Percentiles rank a stretch among this genome's conserved stretches.
Conservation (phyloP, 768 basidiomycete species). For the Hydnum rufescens region DNA sequence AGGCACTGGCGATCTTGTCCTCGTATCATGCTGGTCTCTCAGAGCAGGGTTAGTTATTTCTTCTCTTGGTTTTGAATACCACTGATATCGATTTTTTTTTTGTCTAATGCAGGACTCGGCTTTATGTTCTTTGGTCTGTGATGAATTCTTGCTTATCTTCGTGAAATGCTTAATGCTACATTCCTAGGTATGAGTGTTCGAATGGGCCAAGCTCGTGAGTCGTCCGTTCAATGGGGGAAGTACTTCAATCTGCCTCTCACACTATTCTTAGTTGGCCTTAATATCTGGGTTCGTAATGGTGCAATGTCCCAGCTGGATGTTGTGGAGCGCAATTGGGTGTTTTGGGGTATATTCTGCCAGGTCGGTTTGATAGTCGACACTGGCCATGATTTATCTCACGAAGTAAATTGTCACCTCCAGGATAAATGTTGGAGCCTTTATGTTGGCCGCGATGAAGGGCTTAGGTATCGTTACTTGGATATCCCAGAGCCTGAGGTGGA, state of each 20-base stretch:
- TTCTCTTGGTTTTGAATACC: background rate
- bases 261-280: background rate
- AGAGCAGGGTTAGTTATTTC: background rate
- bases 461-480: background rate
- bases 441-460: slow-evolving; percentile 31
- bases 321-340: background rate
- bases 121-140: background rate
- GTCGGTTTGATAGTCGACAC: background rate
- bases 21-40: background rate
- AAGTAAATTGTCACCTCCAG: slow-evolving; percentile 13
- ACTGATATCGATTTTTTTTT: background rate
- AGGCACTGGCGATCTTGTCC: background rate
- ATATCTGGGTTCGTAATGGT: background rate
- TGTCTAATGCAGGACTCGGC: background rate
- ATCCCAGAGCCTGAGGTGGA: slow-evolving; percentile 1
- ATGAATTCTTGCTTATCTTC: background rate
- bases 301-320: background rate
- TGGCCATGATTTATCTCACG: background rate
- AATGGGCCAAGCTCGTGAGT: background rate
- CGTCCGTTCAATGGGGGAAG: background rate
- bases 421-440: slow-evolving; percentile 48
- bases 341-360: background rate
- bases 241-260: background rate
- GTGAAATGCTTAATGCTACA: background rate
- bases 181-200: background rate